Percentiles rank a stretch among this genome's conserved stretches.
phyloP scores from a whole-genome alignment of 2,329 filamentous ascomycete species.

The Cordyceps fumosorosea region DNA sequence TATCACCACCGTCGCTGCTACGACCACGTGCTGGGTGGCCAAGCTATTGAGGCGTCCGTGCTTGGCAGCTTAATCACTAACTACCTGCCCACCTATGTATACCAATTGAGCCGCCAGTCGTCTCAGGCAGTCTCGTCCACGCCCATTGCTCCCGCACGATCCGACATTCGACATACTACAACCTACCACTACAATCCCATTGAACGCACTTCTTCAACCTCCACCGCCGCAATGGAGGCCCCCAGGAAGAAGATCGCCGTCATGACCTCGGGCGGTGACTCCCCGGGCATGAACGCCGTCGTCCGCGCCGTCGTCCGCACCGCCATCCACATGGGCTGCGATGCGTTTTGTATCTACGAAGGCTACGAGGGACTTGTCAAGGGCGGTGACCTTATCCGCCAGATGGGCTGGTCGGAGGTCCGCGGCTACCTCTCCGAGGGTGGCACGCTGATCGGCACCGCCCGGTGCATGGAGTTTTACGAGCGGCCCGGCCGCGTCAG shows the following conservation, averaged over 20 bases:
- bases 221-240: constrained; percentile 22
- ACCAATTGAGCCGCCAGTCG: neutral
- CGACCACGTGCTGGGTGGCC: neutral
- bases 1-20: neutral
- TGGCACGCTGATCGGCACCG: constrained; percentile 92
- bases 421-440: constrained; percentile 91
- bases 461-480: constrained; percentile 86
- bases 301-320: constrained; percentile 88
- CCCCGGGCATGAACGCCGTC: constrained; percentile 89
- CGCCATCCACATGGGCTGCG: constrained; percentile 76
- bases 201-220: too few relatives aligned
- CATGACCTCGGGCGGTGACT: constrained; percentile 92
- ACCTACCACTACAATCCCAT: neutral
- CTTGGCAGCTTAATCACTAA: neutral
- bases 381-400: constrained; percentile 79
- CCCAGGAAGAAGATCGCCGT: constrained; percentile 69
- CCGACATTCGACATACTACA: neutral
- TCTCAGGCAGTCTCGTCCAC: neutral
- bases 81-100: too few relatives aligned
- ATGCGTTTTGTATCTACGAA: constrained; percentile 78
- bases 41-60: neutral
- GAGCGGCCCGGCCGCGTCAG: constrained; percentile 75
- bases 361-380: constrained; percentile 93
- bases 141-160: neutral
- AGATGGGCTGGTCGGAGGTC: constrained; percentile 89